Conservation (phyloP, 208 protist genomes). For the Borovskyia barvae region DNA sequence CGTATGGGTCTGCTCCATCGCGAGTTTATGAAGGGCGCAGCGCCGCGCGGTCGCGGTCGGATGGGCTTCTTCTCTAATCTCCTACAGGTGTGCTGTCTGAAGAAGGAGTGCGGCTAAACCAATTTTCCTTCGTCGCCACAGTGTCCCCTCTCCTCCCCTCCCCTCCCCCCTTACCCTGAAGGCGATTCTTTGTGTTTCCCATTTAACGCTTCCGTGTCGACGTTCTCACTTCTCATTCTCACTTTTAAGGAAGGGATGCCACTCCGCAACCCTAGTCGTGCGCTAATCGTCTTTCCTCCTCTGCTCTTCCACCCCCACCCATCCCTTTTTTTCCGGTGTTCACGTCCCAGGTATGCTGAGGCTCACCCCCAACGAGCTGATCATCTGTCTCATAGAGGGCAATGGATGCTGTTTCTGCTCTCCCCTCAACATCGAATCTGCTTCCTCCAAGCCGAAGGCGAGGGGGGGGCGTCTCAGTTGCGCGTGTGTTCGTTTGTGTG, state of each 20-base stretch:
- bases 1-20: conserved; percentile 29
- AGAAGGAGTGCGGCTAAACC: conserved; percentile 12
- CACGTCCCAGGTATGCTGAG: too few relatives aligned
- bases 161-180: not conserved
- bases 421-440: too few relatives aligned
- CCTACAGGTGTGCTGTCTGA: conserved; percentile 8
- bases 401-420: too few relatives aligned
- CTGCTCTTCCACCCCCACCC: too few relatives aligned
- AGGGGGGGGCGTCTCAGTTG: too few relatives aligned
- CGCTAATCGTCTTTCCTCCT: not conserved
- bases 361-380: too few relatives aligned
- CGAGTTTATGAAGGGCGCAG: conserved; percentile 26
- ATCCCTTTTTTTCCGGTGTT: too few relatives aligned
- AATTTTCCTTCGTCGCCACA: not conserved
- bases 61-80: conserved; percentile 19
- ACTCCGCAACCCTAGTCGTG: too few relatives aligned
- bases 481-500: not conserved
- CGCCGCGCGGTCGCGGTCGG: conserved; percentile 15
- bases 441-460: too few relatives aligned
- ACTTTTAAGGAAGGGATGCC: too few relatives aligned
- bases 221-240: too few relatives aligned
- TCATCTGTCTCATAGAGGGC: too few relatives aligned
- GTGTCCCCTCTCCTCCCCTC: not conserved
- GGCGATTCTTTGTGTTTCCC: not conserved
- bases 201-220: not conserved